Evolutionary conservation across 805 yeast species (phyloP).

Genomic region (Grigorovia jiainica): DNA sequence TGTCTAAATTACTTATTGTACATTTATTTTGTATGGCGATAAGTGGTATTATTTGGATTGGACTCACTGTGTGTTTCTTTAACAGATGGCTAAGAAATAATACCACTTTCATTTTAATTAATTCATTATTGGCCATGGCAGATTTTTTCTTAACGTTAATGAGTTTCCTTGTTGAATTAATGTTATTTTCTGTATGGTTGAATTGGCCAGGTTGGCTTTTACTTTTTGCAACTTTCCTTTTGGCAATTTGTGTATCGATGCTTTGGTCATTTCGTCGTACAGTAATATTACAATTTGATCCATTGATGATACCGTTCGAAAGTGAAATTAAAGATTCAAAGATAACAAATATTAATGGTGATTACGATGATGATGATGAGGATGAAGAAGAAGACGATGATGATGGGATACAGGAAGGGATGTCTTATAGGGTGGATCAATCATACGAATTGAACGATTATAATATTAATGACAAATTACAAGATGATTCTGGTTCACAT

Average conservation of each 20-base stretch:
- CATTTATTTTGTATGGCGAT: constrained; percentile 58
- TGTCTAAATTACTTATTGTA: constrained; percentile 53
- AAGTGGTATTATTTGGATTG: constrained; percentile 37
- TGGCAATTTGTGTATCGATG: constrained; percentile 54
- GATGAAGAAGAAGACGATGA: neutral
- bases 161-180: constrained; percentile 72
- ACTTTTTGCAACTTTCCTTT: constrained; percentile 54
- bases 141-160: constrained; percentile 61
- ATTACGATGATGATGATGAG: neutral
- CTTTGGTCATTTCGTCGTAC: constrained; percentile 68
- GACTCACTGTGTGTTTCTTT: constrained; percentile 34
- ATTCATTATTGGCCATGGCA: constrained; percentile 50
- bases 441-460: neutral
- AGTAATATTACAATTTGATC: constrained; percentile 8
- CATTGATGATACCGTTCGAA: neutral
- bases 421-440: too few relatives aligned
- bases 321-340: neutral
- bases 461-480: too few relatives aligned
- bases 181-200: constrained; percentile 66
- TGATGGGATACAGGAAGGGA: too few relatives aligned
- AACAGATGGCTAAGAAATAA: constrained; percentile 20
- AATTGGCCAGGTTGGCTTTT: constrained; percentile 83
- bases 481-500: too few relatives aligned
- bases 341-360: neutral
- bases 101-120: constrained; percentile 30